Percentiles rank a stretch among this genome's conserved stretches.
phyloP scores from a whole-genome alignment of 1,139 yeast genomes.

The Candida gigantensis region DNA sequence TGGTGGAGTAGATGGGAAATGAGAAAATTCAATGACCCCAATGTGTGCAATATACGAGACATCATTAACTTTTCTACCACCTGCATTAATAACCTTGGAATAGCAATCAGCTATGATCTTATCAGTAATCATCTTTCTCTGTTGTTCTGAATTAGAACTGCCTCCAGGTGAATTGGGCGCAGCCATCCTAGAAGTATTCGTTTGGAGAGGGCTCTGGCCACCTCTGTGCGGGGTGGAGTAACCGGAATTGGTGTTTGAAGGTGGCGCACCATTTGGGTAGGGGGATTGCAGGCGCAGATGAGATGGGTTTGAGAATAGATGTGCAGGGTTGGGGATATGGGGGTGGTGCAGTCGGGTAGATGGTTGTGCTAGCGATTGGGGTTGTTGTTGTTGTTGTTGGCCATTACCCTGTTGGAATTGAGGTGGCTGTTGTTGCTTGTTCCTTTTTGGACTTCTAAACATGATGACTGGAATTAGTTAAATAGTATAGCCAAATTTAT shows the following conservation, averaged over 20 bases:
- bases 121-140: slow-evolving; percentile 25
- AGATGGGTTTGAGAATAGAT: background rate
- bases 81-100: slow-evolving; percentile 31
- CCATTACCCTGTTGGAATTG: too few relatives aligned
- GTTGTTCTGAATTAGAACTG: slow-evolving; percentile 14
- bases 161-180: slow-evolving; percentile 12
- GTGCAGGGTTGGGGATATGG: slow-evolving; percentile 3
- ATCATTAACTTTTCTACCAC: slow-evolving; percentile 35
- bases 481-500: too few relatives aligned
- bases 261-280: background rate
- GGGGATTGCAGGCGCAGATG: slow-evolving; percentile 1
- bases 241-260: slow-evolving; percentile 1
- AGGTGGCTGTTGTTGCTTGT: slow-evolving; percentile 2
- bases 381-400: slow-evolving; percentile 3
- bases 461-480: background rate
- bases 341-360: slow-evolving; percentile 3
- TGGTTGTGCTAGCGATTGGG: slow-evolving; percentile 2
- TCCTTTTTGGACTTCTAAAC: slow-evolving; percentile 12
- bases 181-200: slow-evolving; percentile 3
- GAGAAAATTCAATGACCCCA: slow-evolving; percentile 39
- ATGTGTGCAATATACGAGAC: slow-evolving; percentile 41
- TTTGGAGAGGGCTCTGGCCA: background rate
- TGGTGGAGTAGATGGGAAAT: slow-evolving; percentile 42
- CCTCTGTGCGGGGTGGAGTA: slow-evolving; percentile 1
- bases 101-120: slow-evolving; percentile 46